Evolutionary conservation across 2,329 filamentous ascomycete genomes (phyloP).

Genomic region (Cryphonectria carpinicola): DNA sequence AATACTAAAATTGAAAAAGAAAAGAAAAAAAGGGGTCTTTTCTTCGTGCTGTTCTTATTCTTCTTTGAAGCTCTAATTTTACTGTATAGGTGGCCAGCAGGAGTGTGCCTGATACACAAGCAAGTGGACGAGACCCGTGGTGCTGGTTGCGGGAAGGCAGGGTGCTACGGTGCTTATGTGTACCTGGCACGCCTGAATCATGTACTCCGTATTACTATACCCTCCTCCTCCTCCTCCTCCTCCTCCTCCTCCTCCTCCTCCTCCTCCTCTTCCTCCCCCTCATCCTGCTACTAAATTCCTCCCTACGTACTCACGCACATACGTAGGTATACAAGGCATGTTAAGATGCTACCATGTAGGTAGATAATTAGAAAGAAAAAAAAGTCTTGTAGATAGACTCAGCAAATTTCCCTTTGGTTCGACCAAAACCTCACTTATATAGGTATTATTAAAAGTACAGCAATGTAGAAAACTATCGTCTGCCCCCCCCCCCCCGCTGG

Average conservation of each 20-base stretch:
- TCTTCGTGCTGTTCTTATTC: too few relatives aligned
- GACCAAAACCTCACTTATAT: neutral
- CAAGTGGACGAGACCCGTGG: neutral
- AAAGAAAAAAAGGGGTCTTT: too few relatives aligned
- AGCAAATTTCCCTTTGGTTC: neutral
- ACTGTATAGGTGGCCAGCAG: neutral
- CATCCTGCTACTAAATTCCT: neutral
- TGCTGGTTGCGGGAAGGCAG: neutral
- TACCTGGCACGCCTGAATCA: neutral
- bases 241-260: neutral
- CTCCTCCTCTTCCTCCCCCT: neutral
- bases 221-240: neutral
- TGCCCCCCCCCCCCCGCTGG: too few relatives aligned
- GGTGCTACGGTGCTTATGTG: neutral
- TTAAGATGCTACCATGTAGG: neutral
- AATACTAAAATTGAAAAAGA: too few relatives aligned
- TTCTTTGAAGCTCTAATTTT: too few relatives aligned
- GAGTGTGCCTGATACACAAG: neutral
- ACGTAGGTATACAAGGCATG: neutral
- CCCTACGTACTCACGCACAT: neutral
- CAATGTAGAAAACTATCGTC: too few relatives aligned
- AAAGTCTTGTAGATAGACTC: neutral
- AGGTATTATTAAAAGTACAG: neutral
- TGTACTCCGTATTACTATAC: neutral
- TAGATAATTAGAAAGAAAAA: neutral